Percentiles rank a stretch among this genome's conserved stretches.
Conservation (phyloP, 495 filamentous ascomycete species). For the Tuber magnatum region DNA sequence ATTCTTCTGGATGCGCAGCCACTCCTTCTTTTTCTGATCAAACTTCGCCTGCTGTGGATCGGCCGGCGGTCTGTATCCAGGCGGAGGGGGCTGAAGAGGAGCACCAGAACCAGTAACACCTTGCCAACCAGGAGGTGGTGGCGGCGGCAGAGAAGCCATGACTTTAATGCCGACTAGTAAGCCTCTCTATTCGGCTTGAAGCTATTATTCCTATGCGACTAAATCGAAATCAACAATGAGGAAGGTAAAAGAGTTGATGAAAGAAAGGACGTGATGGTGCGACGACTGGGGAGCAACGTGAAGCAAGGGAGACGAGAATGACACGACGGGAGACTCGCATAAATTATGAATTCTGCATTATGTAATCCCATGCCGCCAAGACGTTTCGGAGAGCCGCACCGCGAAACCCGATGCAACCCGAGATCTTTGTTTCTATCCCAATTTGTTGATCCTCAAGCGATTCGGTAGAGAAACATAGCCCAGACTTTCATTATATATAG, state of each 20-base stretch:
- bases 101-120: slow-evolving; percentile 49
- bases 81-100: slow-evolving; percentile 80
- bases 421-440: neutral
- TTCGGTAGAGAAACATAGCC: neutral
- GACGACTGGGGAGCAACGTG: neutral
- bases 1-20: slow-evolving; percentile 84
- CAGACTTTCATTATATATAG: neutral
- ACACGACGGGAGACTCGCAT: neutral
- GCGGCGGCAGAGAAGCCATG: slow-evolving; percentile 71
- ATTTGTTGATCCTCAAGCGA: neutral
- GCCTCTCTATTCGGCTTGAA: neutral
- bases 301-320: neutral
- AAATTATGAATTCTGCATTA: neutral
- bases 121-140: slow-evolving; percentile 54
- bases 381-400: neutral
- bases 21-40: slow-evolving; percentile 97
- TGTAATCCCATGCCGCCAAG: neutral
- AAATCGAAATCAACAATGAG: neutral
- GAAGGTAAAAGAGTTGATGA: slow-evolving; percentile 1
- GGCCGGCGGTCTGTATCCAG: slow-evolving; percentile 74
- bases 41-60: slow-evolving; percentile 91
- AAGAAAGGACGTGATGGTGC: neutral
- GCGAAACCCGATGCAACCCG: neutral
- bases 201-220: neutral
- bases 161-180: neutral